Evolutionary conservation across 2,329 filamentous ascomycete species (phyloP).

Genomic region (Huntiella bhutanensis): DNA sequence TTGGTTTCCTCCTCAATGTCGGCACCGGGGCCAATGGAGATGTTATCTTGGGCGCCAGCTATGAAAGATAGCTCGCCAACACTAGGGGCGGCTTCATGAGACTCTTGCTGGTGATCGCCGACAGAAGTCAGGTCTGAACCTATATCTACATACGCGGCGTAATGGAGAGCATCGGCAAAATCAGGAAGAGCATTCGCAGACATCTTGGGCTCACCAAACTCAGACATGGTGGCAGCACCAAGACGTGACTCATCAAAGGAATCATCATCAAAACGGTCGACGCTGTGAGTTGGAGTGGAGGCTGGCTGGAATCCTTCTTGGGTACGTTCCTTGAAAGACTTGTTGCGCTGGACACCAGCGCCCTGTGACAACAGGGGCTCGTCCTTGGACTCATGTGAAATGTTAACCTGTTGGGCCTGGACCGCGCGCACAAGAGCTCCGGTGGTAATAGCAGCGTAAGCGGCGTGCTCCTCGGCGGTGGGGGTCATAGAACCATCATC

Average conservation of each 20-base stretch:
- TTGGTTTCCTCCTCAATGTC: conserved; percentile 19
- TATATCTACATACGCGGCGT: conserved; percentile 41
- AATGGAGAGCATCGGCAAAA: conserved; percentile 52
- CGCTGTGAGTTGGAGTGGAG: conserved; percentile 37
- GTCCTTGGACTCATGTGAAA: conserved; percentile 16
- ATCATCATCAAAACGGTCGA: conserved; percentile 36
- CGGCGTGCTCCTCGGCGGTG: conserved; percentile 29
- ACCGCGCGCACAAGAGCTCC: conserved; percentile 35
- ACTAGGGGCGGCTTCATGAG: neutral
- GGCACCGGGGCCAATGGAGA: conserved; percentile 5
- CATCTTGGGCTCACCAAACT: conserved; percentile 29
- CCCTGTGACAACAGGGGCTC: conserved; percentile 13
- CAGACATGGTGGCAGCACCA: neutral
- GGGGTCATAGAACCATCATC: conserved; percentile 23
- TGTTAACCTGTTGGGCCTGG: conserved; percentile 23
- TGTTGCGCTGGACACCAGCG: conserved; percentile 38
- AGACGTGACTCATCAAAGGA: neutral
- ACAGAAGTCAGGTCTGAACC: conserved; percentile 76
- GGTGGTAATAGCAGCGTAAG: conserved; percentile 31
- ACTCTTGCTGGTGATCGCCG: conserved; percentile 20
- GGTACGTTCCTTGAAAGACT: conserved; percentile 47
- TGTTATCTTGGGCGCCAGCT: conserved; percentile 9
- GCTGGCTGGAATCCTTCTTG: conserved; percentile 35
- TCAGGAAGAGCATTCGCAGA: conserved; percentile 52
- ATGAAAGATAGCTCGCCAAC: conserved; percentile 8